Evolutionary conservation across 495 filamentous ascomycete species (phyloP).

Genomic region (Talaromyces liani): DNA sequence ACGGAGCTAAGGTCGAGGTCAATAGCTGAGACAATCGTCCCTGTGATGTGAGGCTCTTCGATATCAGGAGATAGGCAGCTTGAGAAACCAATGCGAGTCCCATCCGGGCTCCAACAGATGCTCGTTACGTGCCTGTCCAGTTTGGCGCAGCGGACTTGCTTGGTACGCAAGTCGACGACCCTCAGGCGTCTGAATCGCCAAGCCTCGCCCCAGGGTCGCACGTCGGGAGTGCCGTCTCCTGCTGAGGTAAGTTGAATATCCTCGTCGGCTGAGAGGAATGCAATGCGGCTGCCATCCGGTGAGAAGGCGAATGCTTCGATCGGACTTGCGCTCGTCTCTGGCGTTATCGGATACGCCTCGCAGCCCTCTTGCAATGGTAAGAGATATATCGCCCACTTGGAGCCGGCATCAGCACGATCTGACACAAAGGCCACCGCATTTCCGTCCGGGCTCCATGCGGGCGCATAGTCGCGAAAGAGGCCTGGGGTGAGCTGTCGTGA

Average conservation of each 20-base stretch:
- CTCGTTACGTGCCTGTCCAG: slow-evolving; percentile 6
- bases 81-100: slow-evolving; percentile 5
- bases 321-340: slow-evolving; percentile 4
- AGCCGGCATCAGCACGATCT: slow-evolving; percentile 13
- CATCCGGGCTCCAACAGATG: slow-evolving; percentile 7
- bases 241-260: slow-evolving; percentile 7
- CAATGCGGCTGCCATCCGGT: slow-evolving; percentile 13
- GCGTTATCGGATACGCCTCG: slow-evolving; percentile 14
- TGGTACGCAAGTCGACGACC: slow-evolving; percentile 5
- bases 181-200: slow-evolving; percentile 4
- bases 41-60: slow-evolving; percentile 3
- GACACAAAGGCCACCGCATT: slow-evolving; percentile 18
- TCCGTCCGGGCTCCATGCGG: slow-evolving; percentile 17
- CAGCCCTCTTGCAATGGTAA: slow-evolving; percentile 13
- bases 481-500: slow-evolving; percentile 18
- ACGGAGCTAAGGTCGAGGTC: slow-evolving; percentile 4
- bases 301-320: slow-evolving; percentile 13
- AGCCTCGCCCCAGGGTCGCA: slow-evolving; percentile 3
- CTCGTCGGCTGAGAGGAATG: slow-evolving; percentile 14
- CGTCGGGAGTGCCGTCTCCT: slow-evolving; percentile 2
- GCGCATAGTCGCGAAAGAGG: slow-evolving; percentile 16
- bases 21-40: slow-evolving; percentile 5
- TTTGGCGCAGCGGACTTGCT: slow-evolving; percentile 3
- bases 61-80: slow-evolving; percentile 6
- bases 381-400: slow-evolving; percentile 14